Evolutionary conservation across 1,284 basidiomycete species (phyloP).

Genomic region (Pholiota adiposa): DNA sequence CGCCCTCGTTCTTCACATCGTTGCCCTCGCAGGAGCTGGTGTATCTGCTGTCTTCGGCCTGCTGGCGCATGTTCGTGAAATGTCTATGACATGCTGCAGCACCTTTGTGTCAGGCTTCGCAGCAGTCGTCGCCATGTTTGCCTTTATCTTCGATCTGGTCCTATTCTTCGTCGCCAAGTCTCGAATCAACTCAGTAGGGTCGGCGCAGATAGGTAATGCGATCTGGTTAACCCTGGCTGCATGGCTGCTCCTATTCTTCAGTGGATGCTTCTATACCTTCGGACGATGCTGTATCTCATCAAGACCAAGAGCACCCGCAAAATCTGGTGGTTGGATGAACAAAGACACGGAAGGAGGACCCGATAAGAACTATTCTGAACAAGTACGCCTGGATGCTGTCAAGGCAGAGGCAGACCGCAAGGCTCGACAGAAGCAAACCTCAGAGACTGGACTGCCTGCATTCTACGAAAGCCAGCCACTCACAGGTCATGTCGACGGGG

Average conservation of each 20-base stretch:
- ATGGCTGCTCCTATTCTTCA: conserved; percentile 82
- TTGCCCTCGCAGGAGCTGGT: conserved; percentile 76
- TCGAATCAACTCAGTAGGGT: conserved; percentile 76
- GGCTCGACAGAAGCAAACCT: conserved; percentile 54
- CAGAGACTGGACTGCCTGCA: conserved; percentile 73
- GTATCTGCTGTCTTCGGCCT: conserved; percentile 78
- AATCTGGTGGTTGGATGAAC: conserved; percentile 5
- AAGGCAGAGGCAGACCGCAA: conserved; percentile 84
- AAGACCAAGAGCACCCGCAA: conserved; percentile 43
- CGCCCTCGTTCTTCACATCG: conserved; percentile 85
- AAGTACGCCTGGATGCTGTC: conserved; percentile 77
- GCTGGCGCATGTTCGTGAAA: conserved; percentile 83
- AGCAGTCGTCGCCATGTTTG: conserved; percentile 72
- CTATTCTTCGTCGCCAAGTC: conserved; percentile 85
- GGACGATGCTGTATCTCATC: conserved; percentile 78
- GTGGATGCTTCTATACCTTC: conserved; percentile 82
- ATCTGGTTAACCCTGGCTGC: conserved; percentile 88
- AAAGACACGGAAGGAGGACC: conserved; percentile 24
- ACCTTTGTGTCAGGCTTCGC: conserved; percentile 81
- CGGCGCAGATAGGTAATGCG: conserved; percentile 75
- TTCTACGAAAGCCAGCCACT: conserved; percentile 77
- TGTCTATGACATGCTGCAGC: conserved; percentile 85
- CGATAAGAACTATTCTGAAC: conserved; percentile 52
- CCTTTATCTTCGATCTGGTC: conserved; percentile 86
- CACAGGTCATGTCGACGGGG: conserved; percentile 59